phyloP scores from a whole-genome alignment of 768 basidiomycete species.

The Amanita rimosa region DNA sequence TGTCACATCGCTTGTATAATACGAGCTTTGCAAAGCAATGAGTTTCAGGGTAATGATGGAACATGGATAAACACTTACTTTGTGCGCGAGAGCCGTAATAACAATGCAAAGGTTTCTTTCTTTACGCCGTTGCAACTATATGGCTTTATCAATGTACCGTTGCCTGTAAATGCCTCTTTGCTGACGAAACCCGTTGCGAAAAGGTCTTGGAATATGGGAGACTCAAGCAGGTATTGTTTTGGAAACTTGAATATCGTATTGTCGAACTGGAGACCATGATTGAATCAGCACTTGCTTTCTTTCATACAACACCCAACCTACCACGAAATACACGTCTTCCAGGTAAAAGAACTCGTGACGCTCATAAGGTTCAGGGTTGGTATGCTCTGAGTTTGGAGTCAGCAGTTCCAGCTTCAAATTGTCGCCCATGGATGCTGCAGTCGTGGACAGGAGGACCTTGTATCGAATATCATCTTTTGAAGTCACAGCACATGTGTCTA shows the following conservation, averaged over 20 bases:
- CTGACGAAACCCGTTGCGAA: not conserved
- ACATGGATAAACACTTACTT: not conserved
- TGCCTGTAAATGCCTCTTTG: not conserved
- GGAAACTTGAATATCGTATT: conserved; percentile 2
- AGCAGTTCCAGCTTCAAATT: not conserved
- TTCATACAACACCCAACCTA: not conserved
- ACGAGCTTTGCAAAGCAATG: not conserved
- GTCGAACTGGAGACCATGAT: not conserved
- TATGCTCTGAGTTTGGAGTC: not conserved
- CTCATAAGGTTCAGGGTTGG: not conserved
- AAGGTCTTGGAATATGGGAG: not conserved
- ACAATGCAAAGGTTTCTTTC: not conserved
- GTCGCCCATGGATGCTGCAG: not conserved
- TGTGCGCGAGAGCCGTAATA: not conserved
- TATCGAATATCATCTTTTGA: not conserved
- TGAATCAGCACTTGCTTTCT: not conserved
- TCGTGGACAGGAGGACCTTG: too few relatives aligned
- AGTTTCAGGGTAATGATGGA: not conserved
- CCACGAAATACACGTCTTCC: not conserved
- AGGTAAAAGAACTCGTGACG: not conserved
- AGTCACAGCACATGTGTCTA: not conserved
- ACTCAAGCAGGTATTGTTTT: not conserved
- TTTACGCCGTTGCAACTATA: not conserved
- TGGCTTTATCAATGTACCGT: not conserved
- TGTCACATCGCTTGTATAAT: not conserved